These are phyloP conservation scores for Streptanthus diversifolius DNA, from an alignment of 345 rosid species.

Conservation along the genomic window DNA sequence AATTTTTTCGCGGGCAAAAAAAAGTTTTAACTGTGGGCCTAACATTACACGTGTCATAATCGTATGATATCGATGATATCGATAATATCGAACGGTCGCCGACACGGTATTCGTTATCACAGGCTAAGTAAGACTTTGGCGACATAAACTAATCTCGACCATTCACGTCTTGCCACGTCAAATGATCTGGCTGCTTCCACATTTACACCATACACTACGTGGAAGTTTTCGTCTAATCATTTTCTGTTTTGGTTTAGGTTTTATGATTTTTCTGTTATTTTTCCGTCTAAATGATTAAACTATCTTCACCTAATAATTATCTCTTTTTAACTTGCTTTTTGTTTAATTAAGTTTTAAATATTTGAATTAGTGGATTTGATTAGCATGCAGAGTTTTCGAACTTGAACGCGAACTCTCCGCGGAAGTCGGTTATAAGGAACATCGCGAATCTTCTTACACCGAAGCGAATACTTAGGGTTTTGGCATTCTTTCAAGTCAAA, in stretches of 20 bases:
- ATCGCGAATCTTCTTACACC: background rate
- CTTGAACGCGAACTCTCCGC: conserved; percentile 14
- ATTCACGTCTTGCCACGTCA: conserved; percentile 11
- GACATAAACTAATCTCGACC: conserved; percentile 10
- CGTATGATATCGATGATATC: background rate
- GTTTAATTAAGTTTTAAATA: background rate
- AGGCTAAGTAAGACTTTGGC: background rate
- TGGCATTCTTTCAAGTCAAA: conserved; percentile 11
- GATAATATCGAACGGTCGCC: conserved; percentile 2
- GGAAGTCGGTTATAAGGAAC: background rate
- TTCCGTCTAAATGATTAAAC: background rate
- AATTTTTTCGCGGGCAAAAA: conserved; percentile 4
- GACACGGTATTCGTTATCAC: conserved; percentile 17
- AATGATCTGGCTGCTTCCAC: conserved; percentile 2
- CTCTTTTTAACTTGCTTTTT: background rate
- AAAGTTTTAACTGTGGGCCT: background rate
- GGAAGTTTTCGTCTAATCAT: background rate
- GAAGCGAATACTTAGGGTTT: background rate
- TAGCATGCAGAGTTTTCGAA: background rate
- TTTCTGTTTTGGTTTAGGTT: background rate
- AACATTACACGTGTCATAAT: background rate
- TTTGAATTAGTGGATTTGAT: background rate
- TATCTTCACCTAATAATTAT: background rate
- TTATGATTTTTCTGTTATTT: background rate
- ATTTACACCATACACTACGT: conserved; percentile 10